Conservation (phyloP, 2,329 filamentous ascomycete species). For the Aspergillus awamori region DNA sequence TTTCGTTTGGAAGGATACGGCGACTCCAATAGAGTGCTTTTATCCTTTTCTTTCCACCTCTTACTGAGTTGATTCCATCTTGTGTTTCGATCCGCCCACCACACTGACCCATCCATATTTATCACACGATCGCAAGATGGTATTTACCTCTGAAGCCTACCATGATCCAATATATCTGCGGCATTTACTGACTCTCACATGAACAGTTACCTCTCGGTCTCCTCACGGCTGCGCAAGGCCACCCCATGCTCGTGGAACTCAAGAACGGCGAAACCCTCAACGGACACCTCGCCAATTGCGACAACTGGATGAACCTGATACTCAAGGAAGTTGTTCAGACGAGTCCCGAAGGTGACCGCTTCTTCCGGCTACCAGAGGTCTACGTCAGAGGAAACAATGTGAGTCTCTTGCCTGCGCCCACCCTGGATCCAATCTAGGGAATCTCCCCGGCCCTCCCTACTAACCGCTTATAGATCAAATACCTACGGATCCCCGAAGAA, state of each 20-base stretch:
- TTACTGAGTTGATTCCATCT: not conserved
- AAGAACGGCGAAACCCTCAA: constrained; percentile 98
- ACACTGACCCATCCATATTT: constrained; percentile 2
- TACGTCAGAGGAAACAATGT: constrained; percentile 99
- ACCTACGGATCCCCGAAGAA: constrained; percentile 92
- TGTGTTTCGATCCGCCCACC: not conserved
- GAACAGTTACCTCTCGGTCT: constrained; percentile 70
- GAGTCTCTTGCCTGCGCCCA: constrained; percentile 39
- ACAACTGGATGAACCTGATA: constrained; percentile 99
- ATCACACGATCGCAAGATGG: not conserved
- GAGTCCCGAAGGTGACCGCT: constrained; percentile 90
- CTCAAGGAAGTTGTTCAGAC: constrained; percentile 97
- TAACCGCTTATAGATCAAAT: constrained; percentile 76
- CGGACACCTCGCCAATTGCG: constrained; percentile 92
- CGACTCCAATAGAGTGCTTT: not conserved
- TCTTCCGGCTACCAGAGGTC: constrained; percentile 86
- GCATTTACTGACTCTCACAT: not conserved
- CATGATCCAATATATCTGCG: not conserved
- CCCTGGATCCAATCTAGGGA: not conserved
- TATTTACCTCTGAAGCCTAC: not conserved
- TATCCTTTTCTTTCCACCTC: not conserved
- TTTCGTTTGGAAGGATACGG: not conserved
- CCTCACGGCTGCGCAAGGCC: constrained; percentile 92
- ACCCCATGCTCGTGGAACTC: constrained; percentile 96
- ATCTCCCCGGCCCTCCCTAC: not conserved